A percentile compares a stretch with the other conserved stretches of the same genome.
Conservation (phyloP, 225 moss, liverwort and hornwort genomes). For the Polytrichum formosum region DNA sequence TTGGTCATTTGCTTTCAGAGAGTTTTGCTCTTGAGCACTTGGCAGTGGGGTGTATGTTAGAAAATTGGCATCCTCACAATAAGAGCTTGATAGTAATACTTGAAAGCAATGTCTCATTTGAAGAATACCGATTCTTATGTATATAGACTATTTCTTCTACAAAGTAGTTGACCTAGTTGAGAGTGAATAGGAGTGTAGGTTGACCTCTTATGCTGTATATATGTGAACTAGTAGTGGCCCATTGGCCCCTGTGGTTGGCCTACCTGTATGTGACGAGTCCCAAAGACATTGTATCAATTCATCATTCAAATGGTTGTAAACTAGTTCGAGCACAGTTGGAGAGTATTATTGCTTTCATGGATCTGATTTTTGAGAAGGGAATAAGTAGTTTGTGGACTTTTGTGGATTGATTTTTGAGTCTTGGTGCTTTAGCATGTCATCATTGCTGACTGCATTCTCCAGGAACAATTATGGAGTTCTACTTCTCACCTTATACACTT, state of each 20-base stretch:
- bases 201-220: conserved; percentile 7
- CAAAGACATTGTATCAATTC: conserved; percentile 9
- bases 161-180: neutral
- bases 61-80: neutral
- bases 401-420: too few species aligned
- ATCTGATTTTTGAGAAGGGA: too few species aligned
- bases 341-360: too few species aligned
- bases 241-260: conserved; percentile 17
- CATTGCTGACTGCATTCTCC: too few species aligned
- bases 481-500: too few species aligned
- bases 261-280: conserved; percentile 6
- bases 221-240: conserved; percentile 13
- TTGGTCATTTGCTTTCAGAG: neutral
- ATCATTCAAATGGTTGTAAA: neutral
- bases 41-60: neutral
- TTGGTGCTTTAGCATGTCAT: too few species aligned
- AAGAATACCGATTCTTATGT: neutral
- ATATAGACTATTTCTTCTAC: conserved; percentile 4
- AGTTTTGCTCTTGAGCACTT: neutral
- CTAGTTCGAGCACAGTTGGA: too few species aligned
- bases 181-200: conserved; percentile 2
- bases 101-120: neutral
- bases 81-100: neutral
- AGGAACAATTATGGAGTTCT: too few species aligned
- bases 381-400: too few species aligned